Percentiles rank a stretch among this genome's conserved stretches.
phyloP scores from a whole-genome alignment of 306 rosid genomes.

The Ormosia emarginata region DNA sequence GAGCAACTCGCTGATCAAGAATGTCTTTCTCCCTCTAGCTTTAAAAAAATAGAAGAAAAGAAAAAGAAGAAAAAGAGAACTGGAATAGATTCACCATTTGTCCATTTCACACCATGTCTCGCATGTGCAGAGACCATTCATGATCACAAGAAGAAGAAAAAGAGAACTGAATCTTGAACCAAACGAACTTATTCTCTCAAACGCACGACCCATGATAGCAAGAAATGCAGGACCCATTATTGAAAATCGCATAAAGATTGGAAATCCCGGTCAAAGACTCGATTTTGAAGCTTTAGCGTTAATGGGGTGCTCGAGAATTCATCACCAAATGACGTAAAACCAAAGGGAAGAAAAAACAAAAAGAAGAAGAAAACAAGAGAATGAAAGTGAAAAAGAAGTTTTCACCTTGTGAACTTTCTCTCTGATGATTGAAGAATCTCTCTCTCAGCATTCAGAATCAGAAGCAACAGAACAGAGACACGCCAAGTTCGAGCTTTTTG shows the following conservation, averaged over 20 bases:
- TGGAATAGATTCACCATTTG: not conserved
- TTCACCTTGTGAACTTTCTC: not conserved
- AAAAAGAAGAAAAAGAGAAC: not conserved
- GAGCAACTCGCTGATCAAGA: not conserved
- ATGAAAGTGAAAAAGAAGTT: not conserved
- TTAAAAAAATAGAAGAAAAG: not conserved
- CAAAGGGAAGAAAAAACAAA: not conserved
- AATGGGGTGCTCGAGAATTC: not conserved
- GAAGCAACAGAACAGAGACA: not conserved
- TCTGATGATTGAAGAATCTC: not conserved
- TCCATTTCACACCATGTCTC: not conserved
- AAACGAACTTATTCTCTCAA: not conserved
- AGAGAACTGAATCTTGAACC: not conserved
- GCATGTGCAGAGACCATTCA: not conserved
- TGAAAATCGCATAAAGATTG: conserved; percentile 6
- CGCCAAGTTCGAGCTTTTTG: not conserved
- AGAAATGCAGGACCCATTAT: conserved; percentile 7
- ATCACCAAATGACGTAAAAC: not conserved
- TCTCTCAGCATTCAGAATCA: not conserved
- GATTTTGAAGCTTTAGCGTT: not conserved
- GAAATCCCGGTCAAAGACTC: not conserved
- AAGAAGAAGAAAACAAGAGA: not conserved
- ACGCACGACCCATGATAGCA: not conserved
- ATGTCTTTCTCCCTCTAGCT: too few species aligned
- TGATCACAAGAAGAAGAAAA: not conserved